phyloP scores from a whole-genome alignment of 2,329 filamentous ascomycete species.

The Grosmannia clavigera region DNA sequence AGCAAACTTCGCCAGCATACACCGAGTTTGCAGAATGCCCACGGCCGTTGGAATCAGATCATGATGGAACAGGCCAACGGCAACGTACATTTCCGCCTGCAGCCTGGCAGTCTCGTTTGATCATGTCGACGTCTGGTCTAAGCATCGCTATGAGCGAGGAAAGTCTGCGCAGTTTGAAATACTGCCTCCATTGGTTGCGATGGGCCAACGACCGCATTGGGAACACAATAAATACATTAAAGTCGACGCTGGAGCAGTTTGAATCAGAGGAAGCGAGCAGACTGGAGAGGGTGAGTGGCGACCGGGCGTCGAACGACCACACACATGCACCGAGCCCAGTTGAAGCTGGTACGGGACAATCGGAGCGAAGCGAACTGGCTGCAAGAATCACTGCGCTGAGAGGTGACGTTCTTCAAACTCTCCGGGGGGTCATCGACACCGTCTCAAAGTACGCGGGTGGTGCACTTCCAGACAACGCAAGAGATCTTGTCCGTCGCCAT shows the following conservation, averaged over 20 bases:
- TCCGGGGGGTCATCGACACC: constrained; percentile 71
- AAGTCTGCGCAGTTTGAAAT: constrained; percentile 71
- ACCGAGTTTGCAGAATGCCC: constrained; percentile 37
- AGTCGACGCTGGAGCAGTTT: constrained; percentile 67
- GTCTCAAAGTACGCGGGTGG: constrained; percentile 88
- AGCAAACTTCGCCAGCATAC: constrained; percentile 62
- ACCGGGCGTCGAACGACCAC: background rate
- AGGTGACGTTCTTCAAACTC: constrained; percentile 60
- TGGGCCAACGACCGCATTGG: constrained; percentile 75
- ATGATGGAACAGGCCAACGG: background rate
- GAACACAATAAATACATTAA: constrained; percentile 61
- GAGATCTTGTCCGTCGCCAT: constrained; percentile 69
- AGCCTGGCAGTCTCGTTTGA: constrained; percentile 68
- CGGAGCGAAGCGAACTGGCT: constrained; percentile 35
- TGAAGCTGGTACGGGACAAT: background rate
- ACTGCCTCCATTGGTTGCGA: constrained; percentile 68
- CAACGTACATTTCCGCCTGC: background rate
- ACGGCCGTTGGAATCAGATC: background rate
- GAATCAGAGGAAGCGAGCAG: constrained; percentile 35
- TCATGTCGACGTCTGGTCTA: constrained; percentile 82
- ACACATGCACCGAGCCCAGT: background rate
- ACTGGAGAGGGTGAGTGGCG: background rate
- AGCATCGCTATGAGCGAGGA: constrained; percentile 87
- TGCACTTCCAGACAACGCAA: constrained; percentile 78
- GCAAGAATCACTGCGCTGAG: constrained; percentile 56